Percentiles rank a stretch among this genome's conserved stretches.
phyloP scores from a whole-genome alignment of 148 eudicot species.

The Heliosperma pusillum region DNA sequence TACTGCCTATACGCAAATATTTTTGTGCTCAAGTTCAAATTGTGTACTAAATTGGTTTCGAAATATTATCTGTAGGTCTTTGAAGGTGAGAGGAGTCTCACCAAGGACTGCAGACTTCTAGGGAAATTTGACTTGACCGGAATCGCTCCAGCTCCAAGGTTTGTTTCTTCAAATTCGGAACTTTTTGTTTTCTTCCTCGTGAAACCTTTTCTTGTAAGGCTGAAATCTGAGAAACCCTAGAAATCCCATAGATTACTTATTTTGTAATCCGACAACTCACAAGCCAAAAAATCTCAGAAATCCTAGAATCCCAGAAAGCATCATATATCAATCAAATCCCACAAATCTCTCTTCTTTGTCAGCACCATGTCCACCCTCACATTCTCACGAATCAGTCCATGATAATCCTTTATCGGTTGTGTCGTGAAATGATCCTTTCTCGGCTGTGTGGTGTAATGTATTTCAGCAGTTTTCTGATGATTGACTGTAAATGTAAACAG shows the following conservation, averaged over 20 bases:
- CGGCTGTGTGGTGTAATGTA: neutral
- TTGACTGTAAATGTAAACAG: conserved; percentile 31
- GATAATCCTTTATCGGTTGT: neutral
- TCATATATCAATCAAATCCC: no score
- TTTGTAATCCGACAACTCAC: no score
- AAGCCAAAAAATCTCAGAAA: no score
- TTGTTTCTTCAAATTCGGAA: neutral
- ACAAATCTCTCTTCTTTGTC: no score
- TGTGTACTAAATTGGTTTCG: neutral
- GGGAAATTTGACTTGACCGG: conserved; percentile 67
- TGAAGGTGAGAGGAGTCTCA: conserved; percentile 71
- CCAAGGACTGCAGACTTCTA: conserved; percentile 63
- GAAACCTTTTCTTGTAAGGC: no score
- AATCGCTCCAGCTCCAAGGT: conserved; percentile 81
- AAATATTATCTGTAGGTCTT: conserved; percentile 38
- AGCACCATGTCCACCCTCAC: no score
- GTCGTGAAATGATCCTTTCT: neutral
- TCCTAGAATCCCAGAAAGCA: no score
- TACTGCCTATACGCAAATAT: neutral
- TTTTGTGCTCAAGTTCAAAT: neutral
- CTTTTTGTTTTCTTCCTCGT: neutral
- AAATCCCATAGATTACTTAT: no score
- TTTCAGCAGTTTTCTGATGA: neutral
- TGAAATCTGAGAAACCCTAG: no score
- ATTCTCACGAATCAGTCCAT: no score